These are phyloP conservation scores for Taphrina populina DNA, from an alignment of 1,139 yeast genomes.

Conservation along the genomic window DNA sequence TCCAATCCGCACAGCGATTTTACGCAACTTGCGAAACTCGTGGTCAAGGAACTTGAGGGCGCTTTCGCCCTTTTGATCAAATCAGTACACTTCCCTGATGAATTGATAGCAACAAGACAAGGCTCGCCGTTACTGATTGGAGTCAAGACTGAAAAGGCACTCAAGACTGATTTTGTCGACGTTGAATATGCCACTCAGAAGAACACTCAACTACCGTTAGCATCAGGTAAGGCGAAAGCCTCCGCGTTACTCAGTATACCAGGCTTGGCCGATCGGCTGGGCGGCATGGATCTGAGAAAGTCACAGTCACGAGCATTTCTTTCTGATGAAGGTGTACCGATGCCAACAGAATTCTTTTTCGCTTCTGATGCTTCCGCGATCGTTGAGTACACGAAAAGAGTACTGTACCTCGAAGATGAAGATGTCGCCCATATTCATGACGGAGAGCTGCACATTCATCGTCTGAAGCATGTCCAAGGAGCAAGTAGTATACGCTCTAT, in stretches of 20 bases:
- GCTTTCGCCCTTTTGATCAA: conserved; percentile 94
- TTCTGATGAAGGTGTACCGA: conserved; percentile 86
- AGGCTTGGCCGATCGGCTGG: conserved; percentile 24
- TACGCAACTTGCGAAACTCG: conserved; percentile 88
- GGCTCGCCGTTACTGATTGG: conserved; percentile 98
- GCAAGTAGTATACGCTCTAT: conserved; percentile 91
- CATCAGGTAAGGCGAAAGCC: conserved; percentile 31
- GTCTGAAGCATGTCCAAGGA: conserved; percentile 88
- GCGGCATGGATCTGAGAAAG: conserved; percentile 42
- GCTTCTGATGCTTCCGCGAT: conserved; percentile 99
- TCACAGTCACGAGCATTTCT: conserved; percentile 91
- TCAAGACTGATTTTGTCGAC: conserved; percentile 97
- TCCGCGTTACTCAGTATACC: conserved; percentile 25
- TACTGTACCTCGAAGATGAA: conserved; percentile 92
- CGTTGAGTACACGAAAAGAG: conserved; percentile 94
- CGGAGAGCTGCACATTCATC: conserved; percentile 97
- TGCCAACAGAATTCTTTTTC: conserved; percentile 92
- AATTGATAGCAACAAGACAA: conserved; percentile 94
- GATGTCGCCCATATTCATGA: conserved; percentile 98
- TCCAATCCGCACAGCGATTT: conserved; percentile 74
- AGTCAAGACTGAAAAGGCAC: conserved; percentile 89
- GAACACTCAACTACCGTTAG: conserved; percentile 31
- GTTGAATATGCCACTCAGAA: conserved; percentile 67
- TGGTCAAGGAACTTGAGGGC: conserved; percentile 90
- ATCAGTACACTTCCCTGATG: conserved; percentile 90